phyloP scores from a whole-genome alignment of 2,329 filamentous ascomycete genomes.

The Camillea tinctor region DNA sequence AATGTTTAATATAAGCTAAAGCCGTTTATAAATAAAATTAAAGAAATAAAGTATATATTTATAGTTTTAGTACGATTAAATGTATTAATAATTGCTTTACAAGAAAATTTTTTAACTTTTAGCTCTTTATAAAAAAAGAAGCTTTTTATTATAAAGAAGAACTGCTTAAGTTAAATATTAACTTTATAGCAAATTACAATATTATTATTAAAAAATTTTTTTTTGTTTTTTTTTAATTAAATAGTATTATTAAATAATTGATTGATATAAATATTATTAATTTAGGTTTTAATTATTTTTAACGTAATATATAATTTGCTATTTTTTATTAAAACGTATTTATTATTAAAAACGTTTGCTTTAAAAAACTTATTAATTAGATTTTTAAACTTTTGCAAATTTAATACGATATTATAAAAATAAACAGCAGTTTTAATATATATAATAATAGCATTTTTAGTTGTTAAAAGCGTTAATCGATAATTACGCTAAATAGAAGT shows the following conservation, averaged over 20 bases:
- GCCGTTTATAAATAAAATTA: slow-evolving; percentile 7
- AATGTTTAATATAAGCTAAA: slow-evolving; percentile 9
- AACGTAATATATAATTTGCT: background rate
- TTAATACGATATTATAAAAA: background rate
- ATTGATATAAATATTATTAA: slow-evolving; percentile 1
- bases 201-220: background rate
- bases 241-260: slow-evolving; percentile 4
- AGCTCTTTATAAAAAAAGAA: slow-evolving; percentile 3
- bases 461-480: background rate
- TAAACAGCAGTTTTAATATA: background rate
- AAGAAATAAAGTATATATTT: slow-evolving; percentile 3
- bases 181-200: slow-evolving; percentile 1
- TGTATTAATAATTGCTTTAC: background rate
- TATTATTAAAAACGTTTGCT: slow-evolving; percentile 7
- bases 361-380: background rate
- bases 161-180: slow-evolving; percentile 1
- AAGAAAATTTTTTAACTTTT: slow-evolving; percentile 2
- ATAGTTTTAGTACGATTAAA: background rate
- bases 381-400: background rate
- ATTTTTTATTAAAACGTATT: slow-evolving; percentile 4
- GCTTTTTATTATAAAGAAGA: slow-evolving; percentile 6
- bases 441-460: slow-evolving; percentile 3
- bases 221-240: slow-evolving; percentile 1
- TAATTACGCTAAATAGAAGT: slow-evolving; percentile 3
- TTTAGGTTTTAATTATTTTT: slow-evolving; percentile 2